Conservation (phyloP, 2,329 filamentous ascomycete genomes). For the Emergomyces pasteurianus region DNA sequence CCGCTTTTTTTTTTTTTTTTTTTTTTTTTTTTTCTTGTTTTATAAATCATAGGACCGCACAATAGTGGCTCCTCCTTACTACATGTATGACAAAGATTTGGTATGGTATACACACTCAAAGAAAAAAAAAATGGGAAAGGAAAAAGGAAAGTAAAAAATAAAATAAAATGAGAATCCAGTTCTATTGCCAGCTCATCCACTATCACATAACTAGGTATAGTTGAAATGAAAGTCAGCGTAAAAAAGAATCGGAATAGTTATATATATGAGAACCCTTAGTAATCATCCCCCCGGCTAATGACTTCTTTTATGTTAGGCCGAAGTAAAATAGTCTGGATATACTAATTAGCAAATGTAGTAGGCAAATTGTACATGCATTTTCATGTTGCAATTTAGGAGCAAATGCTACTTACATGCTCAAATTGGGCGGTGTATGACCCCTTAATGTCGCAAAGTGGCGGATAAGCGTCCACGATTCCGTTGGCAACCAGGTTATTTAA, state of each 20-base stretch:
- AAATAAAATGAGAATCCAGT: no score
- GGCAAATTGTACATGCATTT: neutral
- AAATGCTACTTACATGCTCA: slow-evolving; percentile 64
- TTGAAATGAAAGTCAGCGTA: neutral
- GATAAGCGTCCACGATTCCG: slow-evolving; percentile 82
- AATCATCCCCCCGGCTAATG: slow-evolving; percentile 75
- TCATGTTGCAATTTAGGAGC: neutral
- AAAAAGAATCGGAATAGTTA: neutral
- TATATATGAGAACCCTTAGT: slow-evolving; percentile 37
- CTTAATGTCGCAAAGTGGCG: slow-evolving; percentile 81
- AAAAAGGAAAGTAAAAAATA: no score
- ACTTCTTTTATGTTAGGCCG: slow-evolving; percentile 76
- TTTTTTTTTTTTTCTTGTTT: no score
- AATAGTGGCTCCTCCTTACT: no score
- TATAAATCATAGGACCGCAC: no score
- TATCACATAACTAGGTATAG: neutral
- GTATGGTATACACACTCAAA: no score
- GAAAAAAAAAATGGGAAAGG: no score
- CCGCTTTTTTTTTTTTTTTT: no score
- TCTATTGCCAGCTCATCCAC: neutral
- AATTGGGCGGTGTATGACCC: slow-evolving; percentile 90
- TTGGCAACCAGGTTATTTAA: slow-evolving; percentile 73
- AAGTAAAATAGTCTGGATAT: slow-evolving; percentile 56
- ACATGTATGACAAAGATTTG: no score
- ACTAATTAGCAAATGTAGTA: slow-evolving; percentile 11